Percentiles rank a stretch among this genome's conserved stretches.
These are phyloP conservation scores for Hyaloscypha finlandica DNA, from an alignment of 495 filamentous ascomycete species.

Conservation along the genomic window DNA sequence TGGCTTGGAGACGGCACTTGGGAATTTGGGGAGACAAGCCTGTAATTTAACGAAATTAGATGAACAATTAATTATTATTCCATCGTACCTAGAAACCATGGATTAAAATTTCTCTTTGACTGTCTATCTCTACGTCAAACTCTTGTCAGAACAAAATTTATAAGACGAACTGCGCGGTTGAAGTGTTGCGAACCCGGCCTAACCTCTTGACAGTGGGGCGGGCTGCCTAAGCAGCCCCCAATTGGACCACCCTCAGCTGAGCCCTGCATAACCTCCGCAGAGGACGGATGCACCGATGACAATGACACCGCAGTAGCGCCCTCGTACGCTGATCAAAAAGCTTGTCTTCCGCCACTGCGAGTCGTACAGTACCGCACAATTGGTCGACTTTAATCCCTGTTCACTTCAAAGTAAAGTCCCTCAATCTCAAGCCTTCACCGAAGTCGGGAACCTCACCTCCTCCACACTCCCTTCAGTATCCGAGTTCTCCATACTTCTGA, in stretches of 20 bases:
- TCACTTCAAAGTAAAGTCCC: neutral
- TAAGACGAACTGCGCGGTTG: neutral
- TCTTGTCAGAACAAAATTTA: neutral
- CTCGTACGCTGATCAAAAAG: neutral
- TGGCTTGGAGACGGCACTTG: neutral
- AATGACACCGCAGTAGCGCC: neutral
- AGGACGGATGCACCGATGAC: neutral
- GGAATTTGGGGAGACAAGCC: neutral
- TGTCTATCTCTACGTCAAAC: neutral
- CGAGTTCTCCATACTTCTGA: slow-evolving; percentile 29
- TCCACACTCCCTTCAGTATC: neutral
- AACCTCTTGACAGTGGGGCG: neutral
- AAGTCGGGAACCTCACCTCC: neutral
- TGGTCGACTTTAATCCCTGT: neutral
- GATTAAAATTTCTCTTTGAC: neutral
- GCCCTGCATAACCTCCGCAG: neutral
- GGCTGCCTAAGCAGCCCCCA: neutral
- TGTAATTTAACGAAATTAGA: neutral
- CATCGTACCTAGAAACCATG: neutral
- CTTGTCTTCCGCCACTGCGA: neutral
- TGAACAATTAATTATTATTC: no score
- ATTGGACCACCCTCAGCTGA: neutral
- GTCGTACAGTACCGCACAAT: neutral
- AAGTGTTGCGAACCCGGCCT: neutral
- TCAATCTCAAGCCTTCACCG: neutral